A percentile compares a stretch with the other conserved stretches of the same genome.
Evolutionary conservation across 1,139 yeast species (phyloP).

Genomic region (Candida tropicalis): DNA sequence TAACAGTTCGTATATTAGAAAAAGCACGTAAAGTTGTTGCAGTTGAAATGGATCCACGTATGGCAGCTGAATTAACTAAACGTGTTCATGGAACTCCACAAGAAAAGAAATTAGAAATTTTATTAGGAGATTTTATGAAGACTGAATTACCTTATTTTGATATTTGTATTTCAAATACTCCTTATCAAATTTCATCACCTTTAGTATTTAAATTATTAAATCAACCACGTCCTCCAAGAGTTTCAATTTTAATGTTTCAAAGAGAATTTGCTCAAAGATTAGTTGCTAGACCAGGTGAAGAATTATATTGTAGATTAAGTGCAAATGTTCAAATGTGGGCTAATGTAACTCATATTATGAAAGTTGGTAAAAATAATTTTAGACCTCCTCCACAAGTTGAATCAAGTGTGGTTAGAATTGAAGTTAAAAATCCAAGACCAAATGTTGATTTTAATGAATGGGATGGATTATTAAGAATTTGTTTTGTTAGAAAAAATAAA

Average conservation of each 20-base stretch:
- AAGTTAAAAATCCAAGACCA: conserved; percentile 90
- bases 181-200: conserved; percentile 97
- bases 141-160: conserved; percentile 94
- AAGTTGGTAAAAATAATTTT: conserved; percentile 94
- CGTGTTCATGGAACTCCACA: conserved; percentile 96
- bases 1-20: conserved; percentile 90
- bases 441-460: conserved; percentile 91
- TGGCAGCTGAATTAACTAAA: conserved; percentile 98
- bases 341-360: conserved; percentile 96
- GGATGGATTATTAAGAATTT: conserved; percentile 92
- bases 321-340: conserved; percentile 99
- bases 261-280: conserved; percentile 93
- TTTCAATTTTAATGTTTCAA: conserved; percentile 95
- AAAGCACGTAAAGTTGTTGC: conserved; percentile 92
- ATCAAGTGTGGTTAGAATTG: conserved; percentile 92
- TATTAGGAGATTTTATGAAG: conserved; percentile 95
- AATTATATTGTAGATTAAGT: conserved; percentile 86
- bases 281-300: conserved; percentile 93
- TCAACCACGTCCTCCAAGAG: conserved; percentile 93
- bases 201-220: conserved; percentile 88
- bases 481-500: conserved; percentile 90
- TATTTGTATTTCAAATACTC: conserved; percentile 95
- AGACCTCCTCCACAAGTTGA: conserved; percentile 99
- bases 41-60: conserved; percentile 97
- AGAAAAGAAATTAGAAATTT: conserved; percentile 85